Evolutionary conservation across 805 yeast genomes (phyloP).

Genomic region (Hanseniaspora guilliermondii): DNA sequence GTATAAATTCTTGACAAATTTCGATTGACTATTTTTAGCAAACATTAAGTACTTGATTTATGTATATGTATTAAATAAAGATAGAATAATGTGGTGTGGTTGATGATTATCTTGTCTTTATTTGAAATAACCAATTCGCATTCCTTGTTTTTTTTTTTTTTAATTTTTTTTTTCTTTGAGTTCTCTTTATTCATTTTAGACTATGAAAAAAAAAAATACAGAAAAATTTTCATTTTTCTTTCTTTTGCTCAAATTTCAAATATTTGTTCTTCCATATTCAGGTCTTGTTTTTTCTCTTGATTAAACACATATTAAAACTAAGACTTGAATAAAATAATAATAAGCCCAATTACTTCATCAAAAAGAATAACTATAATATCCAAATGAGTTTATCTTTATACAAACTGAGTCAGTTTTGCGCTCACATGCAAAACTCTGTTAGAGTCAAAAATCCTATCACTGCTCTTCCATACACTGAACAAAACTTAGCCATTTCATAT

Average conservation of each 20-base stretch:
- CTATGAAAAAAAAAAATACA: too few relatives aligned
- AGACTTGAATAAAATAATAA: not conserved
- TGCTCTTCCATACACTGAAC: constrained; percentile 66
- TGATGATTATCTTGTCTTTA: too few relatives aligned
- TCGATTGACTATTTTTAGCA: not conserved
- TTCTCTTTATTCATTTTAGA: not conserved
- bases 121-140: not conserved
- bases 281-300: too few relatives aligned
- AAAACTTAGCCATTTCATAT: constrained; percentile 71
- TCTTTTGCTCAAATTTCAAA: not conserved
- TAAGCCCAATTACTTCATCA: not conserved
- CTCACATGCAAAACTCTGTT: constrained; percentile 80
- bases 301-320: too few relatives aligned
- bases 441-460: constrained; percentile 63
- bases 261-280: not conserved
- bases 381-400: constrained; percentile 65
- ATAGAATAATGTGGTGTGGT: too few relatives aligned
- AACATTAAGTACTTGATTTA: not conserved
- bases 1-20: not conserved
- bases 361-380: not conserved
- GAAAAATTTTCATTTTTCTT: too few relatives aligned
- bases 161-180: not conserved
- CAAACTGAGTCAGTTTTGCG: constrained; percentile 68
- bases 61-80: too few relatives aligned
- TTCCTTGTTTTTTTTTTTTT: not conserved